Conservation (phyloP, 257 asterid genomes). For the Solanum okadae region DNA sequence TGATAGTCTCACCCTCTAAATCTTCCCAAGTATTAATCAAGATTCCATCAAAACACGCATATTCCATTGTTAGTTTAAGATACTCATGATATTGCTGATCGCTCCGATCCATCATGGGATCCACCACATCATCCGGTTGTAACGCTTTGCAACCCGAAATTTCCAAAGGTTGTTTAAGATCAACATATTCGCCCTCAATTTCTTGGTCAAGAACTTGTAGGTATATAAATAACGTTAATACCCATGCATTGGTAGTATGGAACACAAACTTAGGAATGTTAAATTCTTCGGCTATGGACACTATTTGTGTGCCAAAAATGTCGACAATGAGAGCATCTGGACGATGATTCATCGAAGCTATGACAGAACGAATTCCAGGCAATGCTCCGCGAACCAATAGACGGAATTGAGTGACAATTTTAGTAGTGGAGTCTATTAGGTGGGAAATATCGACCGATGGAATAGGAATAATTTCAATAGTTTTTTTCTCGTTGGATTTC, state of each 20-base stretch:
- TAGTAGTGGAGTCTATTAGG: background rate
- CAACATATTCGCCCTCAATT: constrained; percentile 3
- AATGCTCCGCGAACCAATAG: background rate
- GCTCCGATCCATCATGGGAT: constrained; percentile 1
- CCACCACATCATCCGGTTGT: constrained; percentile 1
- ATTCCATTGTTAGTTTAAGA: background rate
- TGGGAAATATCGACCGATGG: background rate
- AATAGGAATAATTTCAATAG: background rate
- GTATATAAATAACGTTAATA: background rate
- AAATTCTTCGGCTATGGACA: constrained; percentile 5
- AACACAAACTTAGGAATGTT: background rate
- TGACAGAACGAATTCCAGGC: background rate
- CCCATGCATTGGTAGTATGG: constrained; percentile 3
- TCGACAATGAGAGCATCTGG: constrained; percentile 8
- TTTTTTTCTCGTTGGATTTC: background rate
- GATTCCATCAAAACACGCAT: background rate
- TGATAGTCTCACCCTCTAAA: background rate
- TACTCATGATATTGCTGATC: background rate
- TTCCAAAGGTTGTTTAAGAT: background rate
- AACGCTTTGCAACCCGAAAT: constrained; percentile 11
- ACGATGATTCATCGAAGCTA: background rate
- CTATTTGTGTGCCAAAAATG: background rate
- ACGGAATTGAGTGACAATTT: background rate
- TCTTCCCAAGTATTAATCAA: constrained; percentile 15
- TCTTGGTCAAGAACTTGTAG: constrained; percentile 2